A percentile compares a stretch with the other conserved stretches of the same genome.
Evolutionary conservation across 2,329 filamentous ascomycete species (phyloP).

Genomic region (Botrytis porri): DNA sequence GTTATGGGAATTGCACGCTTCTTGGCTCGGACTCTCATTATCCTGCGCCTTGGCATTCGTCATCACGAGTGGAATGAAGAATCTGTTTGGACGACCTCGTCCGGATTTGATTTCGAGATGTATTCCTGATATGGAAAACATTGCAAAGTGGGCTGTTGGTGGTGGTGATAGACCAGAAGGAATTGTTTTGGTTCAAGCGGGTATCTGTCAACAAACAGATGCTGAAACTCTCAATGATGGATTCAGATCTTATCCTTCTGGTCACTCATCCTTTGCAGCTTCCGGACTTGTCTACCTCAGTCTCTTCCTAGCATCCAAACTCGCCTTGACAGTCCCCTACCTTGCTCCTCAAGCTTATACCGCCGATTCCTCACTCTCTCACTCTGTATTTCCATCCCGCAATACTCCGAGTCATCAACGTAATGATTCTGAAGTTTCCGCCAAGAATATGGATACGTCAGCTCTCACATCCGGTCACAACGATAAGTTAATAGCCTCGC

Average conservation of each 20-base stretch:
- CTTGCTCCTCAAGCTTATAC: conserved; percentile 50
- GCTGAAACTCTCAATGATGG: conserved; percentile 66
- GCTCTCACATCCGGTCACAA: conserved; percentile 31
- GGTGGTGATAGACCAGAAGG: conserved; percentile 50
- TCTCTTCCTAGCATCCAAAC: conserved; percentile 82
- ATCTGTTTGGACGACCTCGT: conserved; percentile 61
- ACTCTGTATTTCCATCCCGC: conserved; percentile 74
- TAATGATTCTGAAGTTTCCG: neutral
- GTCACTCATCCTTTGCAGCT: conserved; percentile 72
- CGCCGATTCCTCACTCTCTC: conserved; percentile 47
- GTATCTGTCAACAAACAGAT: conserved; percentile 71
- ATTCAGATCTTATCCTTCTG: conserved; percentile 80
- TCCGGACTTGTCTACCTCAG: conserved; percentile 81
- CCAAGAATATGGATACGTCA: conserved; percentile 11
- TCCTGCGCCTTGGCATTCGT: conserved; percentile 71
- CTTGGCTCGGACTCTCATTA: conserved; percentile 77
- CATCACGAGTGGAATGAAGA: conserved; percentile 84
- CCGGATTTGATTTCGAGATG: conserved; percentile 69
- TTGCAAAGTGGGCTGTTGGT: conserved; percentile 60
- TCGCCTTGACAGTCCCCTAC: conserved; percentile 71
- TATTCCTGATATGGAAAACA: conserved; percentile 65
- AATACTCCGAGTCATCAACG: neutral
- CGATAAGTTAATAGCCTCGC: conserved; percentile 48
- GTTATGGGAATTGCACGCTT: conserved; percentile 86
- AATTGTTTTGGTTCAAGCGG: conserved; percentile 66